Base-by-base conservation (phyloP, 2,329 filamentous ascomycete genomes). In the Cladophialophora chaetospira region DNA sequence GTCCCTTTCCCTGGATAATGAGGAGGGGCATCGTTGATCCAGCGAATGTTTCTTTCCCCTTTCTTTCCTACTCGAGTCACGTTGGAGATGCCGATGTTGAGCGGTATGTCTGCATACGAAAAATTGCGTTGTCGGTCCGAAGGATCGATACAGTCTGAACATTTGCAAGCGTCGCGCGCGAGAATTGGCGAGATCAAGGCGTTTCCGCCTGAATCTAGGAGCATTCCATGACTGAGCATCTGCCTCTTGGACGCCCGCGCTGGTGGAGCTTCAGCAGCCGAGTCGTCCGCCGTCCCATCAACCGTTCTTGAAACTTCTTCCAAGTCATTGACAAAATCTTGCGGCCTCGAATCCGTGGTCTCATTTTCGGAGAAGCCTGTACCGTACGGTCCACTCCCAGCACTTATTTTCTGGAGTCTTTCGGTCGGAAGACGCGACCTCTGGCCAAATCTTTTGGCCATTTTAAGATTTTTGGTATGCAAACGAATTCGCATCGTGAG, bases 121-220 rank as follows among this genome's bases (percentile, higher is more conserved):
- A 89, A 89, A 33, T 72, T 80, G 68, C 84, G 83, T 60, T 86
- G 83, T 42, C 82, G 82, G 1, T 84, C 85, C n/a, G 80, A 75
- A 1, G 74, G 72, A 59, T 85, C 80, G 50, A 81, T 75, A 67
- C 84, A 87, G 9, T 65, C 64, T 0, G 69, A 55, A 63, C 84
- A 87, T 31, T 71, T 68, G 64, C 84, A 86, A 17, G 73, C 71
- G 63, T 86, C 83, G 23, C 84, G 82, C 13, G 85, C 70, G 13
- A 66, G 62, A 5, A 65, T 59, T 1, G 64, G 64, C 3, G 60
- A 58, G 17, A 57, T 36, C 9, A 55, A 42, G 11, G 53, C 46
- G 4, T 49, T 48, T 31, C 55, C 47, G 13, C 29, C 8, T 17
- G 17, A 23, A 31, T 54, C 44, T 8, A 51, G 26, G 5, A 57